Base-by-base conservation (phyloP, 1,139 yeast genomes). In the Suhomyces terraborum region DNA sequence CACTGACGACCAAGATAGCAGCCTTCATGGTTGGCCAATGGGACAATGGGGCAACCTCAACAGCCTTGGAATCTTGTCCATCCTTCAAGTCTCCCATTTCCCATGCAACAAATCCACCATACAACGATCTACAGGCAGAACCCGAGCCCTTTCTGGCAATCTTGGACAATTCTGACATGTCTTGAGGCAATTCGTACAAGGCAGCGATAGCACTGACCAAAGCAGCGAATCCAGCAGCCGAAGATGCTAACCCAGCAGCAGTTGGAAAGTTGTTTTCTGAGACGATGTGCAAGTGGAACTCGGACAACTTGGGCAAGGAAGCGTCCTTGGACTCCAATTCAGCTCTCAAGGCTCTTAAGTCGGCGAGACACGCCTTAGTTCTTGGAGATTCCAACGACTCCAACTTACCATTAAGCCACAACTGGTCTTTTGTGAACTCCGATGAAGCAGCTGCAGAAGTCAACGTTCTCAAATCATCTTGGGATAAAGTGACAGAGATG, bases 101-200 rank as follows among this genome's bases (percentile, higher is more conserved):
- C 99, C 99, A 93, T 4, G 98, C 98, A 12, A 93, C 98, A 61
- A 82, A 93, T 6, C 99, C 99, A 35, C 98, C 98, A 64, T 88
- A 88, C 45, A 93, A 73, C 9, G 98, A 93, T 63, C 99, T 79
- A 66, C 98, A 93, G 8, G 98, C 98, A 10, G 97, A 88, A 2
- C 98, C 99, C 12, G 97, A 88, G 16, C 99, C 99, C 66, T 89
- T 93, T 66, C 99, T 82, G 12, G 99, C 98, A 56, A 93, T 84
- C 57, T 84, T 85, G 48, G 96, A 87, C 49, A 94, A 77, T 55
- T 89, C 96, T 17, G 94, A 85, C 59, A 79, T 73, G 46, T 84
- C 78, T 55, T 85, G 85, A 14, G 95, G 95, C 46, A 94, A 79
- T 62, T 86, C 64, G 66, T 81, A 93, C 46, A 93, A 74, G 57